Conservation (phyloP, 352 stramenopile species). For the Phytopythium boreale region DNA sequence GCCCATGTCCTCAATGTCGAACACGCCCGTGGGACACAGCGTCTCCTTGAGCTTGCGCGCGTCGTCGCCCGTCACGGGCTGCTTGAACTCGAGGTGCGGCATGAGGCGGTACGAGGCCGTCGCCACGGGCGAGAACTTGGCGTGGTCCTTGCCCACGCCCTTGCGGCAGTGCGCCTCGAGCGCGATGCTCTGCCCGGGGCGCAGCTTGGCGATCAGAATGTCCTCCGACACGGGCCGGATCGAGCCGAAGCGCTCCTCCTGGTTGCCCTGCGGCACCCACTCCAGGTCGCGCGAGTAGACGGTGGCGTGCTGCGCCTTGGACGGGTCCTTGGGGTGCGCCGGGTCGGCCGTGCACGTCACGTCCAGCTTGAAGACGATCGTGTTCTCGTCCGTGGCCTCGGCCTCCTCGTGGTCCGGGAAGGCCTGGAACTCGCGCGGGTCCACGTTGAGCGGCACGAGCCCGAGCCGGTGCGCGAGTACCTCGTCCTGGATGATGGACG, state of each 20-base stretch:
- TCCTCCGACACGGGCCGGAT: conserved; percentile 92
- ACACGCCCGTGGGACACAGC: conserved; percentile 77
- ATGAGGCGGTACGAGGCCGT: conserved; percentile 95
- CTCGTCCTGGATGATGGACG: conserved; percentile 93
- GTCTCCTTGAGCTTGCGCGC: conserved; percentile 61
- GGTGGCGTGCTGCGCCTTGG: conserved; percentile 64
- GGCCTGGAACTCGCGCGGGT: conserved; percentile 83
- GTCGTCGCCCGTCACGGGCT: conserved; percentile 59
- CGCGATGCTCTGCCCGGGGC: conserved; percentile 95
- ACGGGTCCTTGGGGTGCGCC: conserved; percentile 57
- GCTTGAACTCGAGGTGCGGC: conserved; percentile 75
- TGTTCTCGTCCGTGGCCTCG: conserved; percentile 94
- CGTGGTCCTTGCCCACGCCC: conserved; percentile 96
- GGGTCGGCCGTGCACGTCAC: conserved; percentile 86
- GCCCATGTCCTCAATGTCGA: conserved; percentile 91
- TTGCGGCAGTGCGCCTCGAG: conserved; percentile 94
- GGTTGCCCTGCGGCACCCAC: conserved; percentile 96
- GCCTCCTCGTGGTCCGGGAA: conserved; percentile 87
- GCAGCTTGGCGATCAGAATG: conserved; percentile 96
- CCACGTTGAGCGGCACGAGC: conserved; percentile 80
- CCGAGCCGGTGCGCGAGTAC: conserved; percentile 90
- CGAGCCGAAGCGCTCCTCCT: conserved; percentile 86
- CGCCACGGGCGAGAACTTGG: conserved; percentile 96
- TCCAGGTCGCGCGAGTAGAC: conserved; percentile 95
- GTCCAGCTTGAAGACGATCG: conserved; percentile 95